These are phyloP conservation scores for Pulveroboletus sp. DNA, from an alignment of 768 basidiomycete species.

Conservation along the genomic window DNA sequence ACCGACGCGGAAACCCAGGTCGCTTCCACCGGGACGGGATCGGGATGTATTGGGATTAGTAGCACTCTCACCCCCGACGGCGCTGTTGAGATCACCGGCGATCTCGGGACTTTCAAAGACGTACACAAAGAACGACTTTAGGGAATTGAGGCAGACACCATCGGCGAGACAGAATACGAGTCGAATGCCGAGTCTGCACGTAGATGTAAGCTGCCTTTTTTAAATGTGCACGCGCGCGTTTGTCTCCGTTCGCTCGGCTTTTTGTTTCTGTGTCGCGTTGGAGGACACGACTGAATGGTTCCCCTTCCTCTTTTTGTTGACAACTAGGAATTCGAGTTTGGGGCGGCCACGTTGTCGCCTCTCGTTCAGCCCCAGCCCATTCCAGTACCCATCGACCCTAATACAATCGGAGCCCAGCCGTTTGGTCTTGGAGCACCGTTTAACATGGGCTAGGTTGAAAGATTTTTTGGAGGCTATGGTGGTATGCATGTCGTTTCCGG, in stretches of 20 bases:
- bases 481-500: no score
- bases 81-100: constrained; percentile 64
- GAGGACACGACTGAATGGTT: constrained; percentile 1
- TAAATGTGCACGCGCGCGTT: background rate
- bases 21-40: constrained; percentile 24
- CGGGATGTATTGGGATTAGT: constrained; percentile 46
- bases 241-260: background rate
- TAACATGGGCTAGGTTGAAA: constrained; percentile 15
- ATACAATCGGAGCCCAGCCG: constrained; percentile 12
- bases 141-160: constrained; percentile 63
- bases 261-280: background rate
- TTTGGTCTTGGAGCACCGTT: constrained; percentile 31
- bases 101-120: constrained; percentile 79
- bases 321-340: constrained; percentile 34
- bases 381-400: constrained; percentile 14
- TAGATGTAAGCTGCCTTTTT: constrained; percentile 47
- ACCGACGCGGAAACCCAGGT: constrained; percentile 39
- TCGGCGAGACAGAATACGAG: constrained; percentile 70
- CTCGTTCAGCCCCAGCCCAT: constrained; percentile 26
- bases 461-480: no score
- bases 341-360: constrained; percentile 25
- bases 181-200: constrained; percentile 81
- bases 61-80: constrained; percentile 64
- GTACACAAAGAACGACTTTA: constrained; percentile 77
- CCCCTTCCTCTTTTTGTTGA: background rate